A percentile compares a stretch with the other conserved stretches of the same genome.
These are phyloP conservation scores for Ogataea populi-albae DNA, from an alignment of 805 yeast species.

Conservation along the genomic window DNA sequence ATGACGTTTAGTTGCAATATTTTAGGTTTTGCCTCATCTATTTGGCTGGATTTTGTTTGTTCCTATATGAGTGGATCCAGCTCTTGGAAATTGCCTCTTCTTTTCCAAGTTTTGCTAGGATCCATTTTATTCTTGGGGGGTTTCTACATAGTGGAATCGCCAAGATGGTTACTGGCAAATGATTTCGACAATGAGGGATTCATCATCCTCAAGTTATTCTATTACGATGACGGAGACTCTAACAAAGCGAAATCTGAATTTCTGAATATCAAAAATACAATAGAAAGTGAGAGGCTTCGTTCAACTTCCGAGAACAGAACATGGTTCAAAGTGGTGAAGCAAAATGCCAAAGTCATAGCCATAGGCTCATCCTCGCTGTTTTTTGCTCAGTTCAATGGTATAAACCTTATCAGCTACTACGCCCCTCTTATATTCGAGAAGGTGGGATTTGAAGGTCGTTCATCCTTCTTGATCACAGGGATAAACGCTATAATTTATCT, in stretches of 20 bases:
- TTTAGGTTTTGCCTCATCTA: constrained; percentile 74
- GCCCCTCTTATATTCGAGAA: constrained; percentile 89
- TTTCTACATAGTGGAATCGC: constrained; percentile 77
- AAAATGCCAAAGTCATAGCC: constrained; percentile 49
- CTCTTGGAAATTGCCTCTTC: constrained; percentile 79
- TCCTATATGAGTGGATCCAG: constrained; percentile 57
- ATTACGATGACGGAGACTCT: constrained; percentile 26
- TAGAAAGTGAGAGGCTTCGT: constrained; percentile 18
- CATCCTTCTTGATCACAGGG: constrained; percentile 86
- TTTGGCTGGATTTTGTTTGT: constrained; percentile 83
- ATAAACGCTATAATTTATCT: constrained; percentile 60
- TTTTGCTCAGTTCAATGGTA: constrained; percentile 89
- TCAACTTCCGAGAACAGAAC: constrained; percentile 26
- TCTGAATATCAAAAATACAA: constrained; percentile 40
- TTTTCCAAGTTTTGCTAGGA: constrained; percentile 73
- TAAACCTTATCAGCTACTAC: constrained; percentile 83
- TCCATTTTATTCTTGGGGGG: constrained; percentile 65
- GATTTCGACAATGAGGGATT: constrained; percentile 61
- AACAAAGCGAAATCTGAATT: constrained; percentile 39
- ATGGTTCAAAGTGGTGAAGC: constrained; percentile 20
- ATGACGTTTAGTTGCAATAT: constrained; percentile 87
- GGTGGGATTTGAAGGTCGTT: constrained; percentile 86
- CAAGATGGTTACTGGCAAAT: constrained; percentile 80
- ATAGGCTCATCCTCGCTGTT: constrained; percentile 84
- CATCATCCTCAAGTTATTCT: constrained; percentile 34